Conservation (phyloP, 2,329 filamentous ascomycete species). For the Alternaria conjuncta region DNA sequence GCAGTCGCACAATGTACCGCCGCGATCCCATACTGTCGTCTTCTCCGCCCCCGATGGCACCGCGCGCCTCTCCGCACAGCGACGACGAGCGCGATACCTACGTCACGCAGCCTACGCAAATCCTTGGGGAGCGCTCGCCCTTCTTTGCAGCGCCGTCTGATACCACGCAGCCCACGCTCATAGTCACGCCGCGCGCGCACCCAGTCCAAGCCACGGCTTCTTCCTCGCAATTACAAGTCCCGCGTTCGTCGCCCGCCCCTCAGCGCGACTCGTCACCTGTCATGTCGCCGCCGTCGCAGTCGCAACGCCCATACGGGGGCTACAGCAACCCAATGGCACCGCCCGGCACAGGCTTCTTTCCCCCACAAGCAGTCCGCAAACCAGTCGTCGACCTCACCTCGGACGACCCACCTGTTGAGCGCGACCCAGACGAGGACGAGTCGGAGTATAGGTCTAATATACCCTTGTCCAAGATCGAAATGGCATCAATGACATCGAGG, state of each 20-base stretch:
- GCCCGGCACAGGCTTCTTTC: slow-evolving; percentile 72
- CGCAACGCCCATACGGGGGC: slow-evolving; percentile 72
- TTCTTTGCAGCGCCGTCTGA: slow-evolving; percentile 33
- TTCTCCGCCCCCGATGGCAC: slow-evolving; percentile 31
- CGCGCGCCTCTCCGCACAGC: slow-evolving; percentile 42
- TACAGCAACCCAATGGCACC: slow-evolving; percentile 73
- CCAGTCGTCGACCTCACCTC: slow-evolving; percentile 49
- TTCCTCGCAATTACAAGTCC: slow-evolving; percentile 72
- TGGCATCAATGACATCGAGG: slow-evolving; percentile 24
- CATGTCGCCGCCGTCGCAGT: slow-evolving; percentile 56
- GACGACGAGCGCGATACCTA: slow-evolving; percentile 59
- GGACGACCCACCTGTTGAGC: slow-evolving; percentile 60
- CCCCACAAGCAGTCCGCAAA: slow-evolving; percentile 49
- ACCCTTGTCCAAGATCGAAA: slow-evolving; percentile 63
- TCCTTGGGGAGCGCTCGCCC: slow-evolving; percentile 34
- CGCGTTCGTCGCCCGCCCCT: slow-evolving; percentile 79
- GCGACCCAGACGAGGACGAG: slow-evolving; percentile 53
- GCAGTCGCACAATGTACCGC: slow-evolving; percentile 36
- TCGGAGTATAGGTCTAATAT: slow-evolving; percentile 60
- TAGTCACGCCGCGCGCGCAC: slow-evolving; percentile 54
- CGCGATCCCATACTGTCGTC: slow-evolving; percentile 44
- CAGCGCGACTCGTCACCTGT: slow-evolving; percentile 50
- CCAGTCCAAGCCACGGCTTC: slow-evolving; percentile 29
- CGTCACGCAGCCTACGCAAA: slow-evolving; percentile 50
- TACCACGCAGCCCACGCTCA: slow-evolving; percentile 67